phyloP scores from a whole-genome alignment of 306 rosid genomes.

The Chamaecrista fasciculata region DNA sequence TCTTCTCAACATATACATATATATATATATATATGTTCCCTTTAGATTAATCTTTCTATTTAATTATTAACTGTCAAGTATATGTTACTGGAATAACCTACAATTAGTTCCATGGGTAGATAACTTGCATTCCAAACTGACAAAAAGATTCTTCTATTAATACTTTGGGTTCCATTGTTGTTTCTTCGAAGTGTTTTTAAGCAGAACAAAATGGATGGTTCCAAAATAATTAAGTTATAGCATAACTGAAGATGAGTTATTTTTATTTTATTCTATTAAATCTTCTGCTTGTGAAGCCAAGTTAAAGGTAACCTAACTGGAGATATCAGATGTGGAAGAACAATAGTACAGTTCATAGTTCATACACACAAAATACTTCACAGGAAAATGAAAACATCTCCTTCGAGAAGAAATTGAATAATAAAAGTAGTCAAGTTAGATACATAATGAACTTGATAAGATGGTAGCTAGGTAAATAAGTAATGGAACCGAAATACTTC shows the following conservation, averaged over 20 bases:
- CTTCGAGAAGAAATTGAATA: neutral
- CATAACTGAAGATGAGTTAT: neutral
- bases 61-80: neutral
- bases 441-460: conserved; percentile 20
- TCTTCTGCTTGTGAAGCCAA: conserved; percentile 20
- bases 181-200: neutral
- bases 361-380: neutral
- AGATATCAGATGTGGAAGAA: conserved; percentile 8
- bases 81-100: neutral
- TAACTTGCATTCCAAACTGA: neutral
- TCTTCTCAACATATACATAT: neutral
- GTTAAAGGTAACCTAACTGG: conserved; percentile 34
- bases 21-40: neutral
- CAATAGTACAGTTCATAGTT: neutral
- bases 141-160: neutral
- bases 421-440: conserved; percentile 20
- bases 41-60: neutral
- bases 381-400: conserved; percentile 8
- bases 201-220: conserved; percentile 13
- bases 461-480: conserved; percentile 18
- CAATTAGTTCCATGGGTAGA: neutral
- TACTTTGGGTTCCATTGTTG: neutral
- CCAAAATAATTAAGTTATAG: neutral
- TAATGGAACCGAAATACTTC: conserved; percentile 25
- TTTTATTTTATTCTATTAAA: conserved; percentile 9